These are phyloP conservation scores for Candida sojae DNA, from an alignment of 1,139 yeast genomes.

Conservation along the genomic window DNA sequence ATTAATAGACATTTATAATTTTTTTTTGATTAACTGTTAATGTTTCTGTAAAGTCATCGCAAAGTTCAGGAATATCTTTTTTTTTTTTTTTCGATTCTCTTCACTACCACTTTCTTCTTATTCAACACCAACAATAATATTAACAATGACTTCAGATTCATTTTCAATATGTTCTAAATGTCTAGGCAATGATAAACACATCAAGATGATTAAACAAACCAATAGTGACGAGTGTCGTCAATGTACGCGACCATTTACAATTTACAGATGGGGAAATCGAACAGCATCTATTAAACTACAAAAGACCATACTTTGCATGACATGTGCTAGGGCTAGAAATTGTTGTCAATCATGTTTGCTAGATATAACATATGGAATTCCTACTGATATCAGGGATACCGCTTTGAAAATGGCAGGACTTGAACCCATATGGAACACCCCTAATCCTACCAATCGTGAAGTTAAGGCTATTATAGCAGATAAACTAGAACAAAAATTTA, in stretches of 20 bases:
- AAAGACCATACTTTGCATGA: conserved; percentile 65
- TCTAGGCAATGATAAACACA: conserved; percentile 62
- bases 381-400: conserved; percentile 76
- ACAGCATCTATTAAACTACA: conserved; percentile 38
- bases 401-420: conserved; percentile 76
- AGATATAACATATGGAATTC: conserved; percentile 78
- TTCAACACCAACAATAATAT: neutral
- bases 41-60: conserved; percentile 1
- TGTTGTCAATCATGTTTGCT: conserved; percentile 89
- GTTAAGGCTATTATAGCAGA: conserved; percentile 46
- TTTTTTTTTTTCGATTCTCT: neutral
- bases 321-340: conserved; percentile 77
- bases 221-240: conserved; percentile 76
- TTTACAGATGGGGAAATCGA: conserved; percentile 67
- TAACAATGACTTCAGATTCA: conserved; percentile 9
- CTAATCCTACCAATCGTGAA: conserved; percentile 29
- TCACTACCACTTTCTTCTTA: neutral
- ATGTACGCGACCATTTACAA: conserved; percentile 84
- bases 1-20: conserved; percentile 1
- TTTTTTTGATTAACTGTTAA: neutral
- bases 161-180: conserved; percentile 66
- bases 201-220: conserved; percentile 72
- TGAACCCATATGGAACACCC: conserved; percentile 19
- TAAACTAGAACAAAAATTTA: conserved; percentile 28
- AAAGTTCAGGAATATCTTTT: neutral